phyloP scores from a whole-genome alignment of 345 rosid genomes.

The Syzygium aqueum region DNA sequence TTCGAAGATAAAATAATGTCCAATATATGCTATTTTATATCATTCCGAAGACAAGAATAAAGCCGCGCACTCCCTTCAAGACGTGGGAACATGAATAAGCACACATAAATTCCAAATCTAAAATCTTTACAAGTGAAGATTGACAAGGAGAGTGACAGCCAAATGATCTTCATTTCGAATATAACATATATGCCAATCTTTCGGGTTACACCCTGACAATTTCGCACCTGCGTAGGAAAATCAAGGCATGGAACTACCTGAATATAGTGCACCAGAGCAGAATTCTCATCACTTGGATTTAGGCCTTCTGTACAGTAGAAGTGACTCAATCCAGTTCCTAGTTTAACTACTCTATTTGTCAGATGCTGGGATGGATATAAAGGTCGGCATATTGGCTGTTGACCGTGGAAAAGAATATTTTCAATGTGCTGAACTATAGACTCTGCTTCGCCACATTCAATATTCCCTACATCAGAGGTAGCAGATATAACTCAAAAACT shows the following conservation, averaged over 20 bases:
- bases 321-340: conserved; percentile 45
- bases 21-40: not conserved
- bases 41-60: not conserved
- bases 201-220: not conserved
- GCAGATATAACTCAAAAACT: not conserved
- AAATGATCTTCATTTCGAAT: not conserved
- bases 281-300: conserved; percentile 77
- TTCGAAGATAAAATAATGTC: not conserved
- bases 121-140: not conserved
- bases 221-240: not conserved
- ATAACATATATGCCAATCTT: not conserved
- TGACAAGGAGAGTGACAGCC: not conserved
- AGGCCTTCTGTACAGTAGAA: conserved; percentile 52
- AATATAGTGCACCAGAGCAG: conserved; percentile 75
- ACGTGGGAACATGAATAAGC: not conserved
- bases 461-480: conserved; percentile 45
- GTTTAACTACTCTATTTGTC: conserved; percentile 71
- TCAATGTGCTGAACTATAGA: conserved; percentile 55
- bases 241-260: conserved; percentile 36
- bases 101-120: not conserved
- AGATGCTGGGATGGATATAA: conserved; percentile 68
- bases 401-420: conserved; percentile 43
- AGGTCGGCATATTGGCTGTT: conserved; percentile 58
- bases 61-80: not conserved
- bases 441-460: conserved; percentile 59